Evolutionary conservation across 495 filamentous ascomycete genomes (phyloP).

Genomic region (Talaromyces trachyspermus): DNA sequence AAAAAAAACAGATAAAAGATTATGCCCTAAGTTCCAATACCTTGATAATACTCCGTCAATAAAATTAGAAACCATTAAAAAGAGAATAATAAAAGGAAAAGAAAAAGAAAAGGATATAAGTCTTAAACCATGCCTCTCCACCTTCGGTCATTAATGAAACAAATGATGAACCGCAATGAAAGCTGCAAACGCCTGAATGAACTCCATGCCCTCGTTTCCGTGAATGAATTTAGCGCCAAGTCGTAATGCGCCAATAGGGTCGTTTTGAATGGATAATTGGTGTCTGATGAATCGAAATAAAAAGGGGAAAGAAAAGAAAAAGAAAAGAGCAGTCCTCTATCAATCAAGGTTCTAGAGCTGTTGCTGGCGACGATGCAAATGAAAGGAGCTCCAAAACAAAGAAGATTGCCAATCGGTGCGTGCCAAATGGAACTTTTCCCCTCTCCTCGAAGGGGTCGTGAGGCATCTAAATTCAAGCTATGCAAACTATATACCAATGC

Average conservation of each 20-base stretch:
- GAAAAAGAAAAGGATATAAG: slow-evolving; percentile 8
- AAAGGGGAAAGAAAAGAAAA: background rate
- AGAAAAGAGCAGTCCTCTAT: background rate
- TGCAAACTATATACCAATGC: slow-evolving; percentile 8
- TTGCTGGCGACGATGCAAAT: too few species aligned
- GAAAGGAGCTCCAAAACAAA: background rate
- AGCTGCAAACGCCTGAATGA: background rate
- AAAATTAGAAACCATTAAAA: slow-evolving; percentile 1
- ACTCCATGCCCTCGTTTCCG: slow-evolving; percentile 6
- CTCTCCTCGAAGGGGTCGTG: too few species aligned
- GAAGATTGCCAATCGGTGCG: slow-evolving; percentile 10
- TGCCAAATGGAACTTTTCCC: too few species aligned
- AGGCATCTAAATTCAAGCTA: background rate
- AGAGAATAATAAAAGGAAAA: slow-evolving; percentile 15
- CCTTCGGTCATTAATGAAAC: too few species aligned
- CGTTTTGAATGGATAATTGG: background rate
- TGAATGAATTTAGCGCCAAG: slow-evolving; percentile 7
- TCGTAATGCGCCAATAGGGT: slow-evolving; percentile 3
- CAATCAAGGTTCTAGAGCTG: background rate
- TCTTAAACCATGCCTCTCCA: too few species aligned
- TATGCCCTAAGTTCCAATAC: slow-evolving; percentile 5
- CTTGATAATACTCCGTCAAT: slow-evolving; percentile 5
- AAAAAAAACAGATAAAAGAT: background rate
- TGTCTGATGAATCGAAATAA: background rate
- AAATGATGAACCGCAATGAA: slow-evolving; percentile 10